These are phyloP conservation scores for Ceriops zippeliana DNA, from an alignment of 345 rosid species.

Conservation along the genomic window DNA sequence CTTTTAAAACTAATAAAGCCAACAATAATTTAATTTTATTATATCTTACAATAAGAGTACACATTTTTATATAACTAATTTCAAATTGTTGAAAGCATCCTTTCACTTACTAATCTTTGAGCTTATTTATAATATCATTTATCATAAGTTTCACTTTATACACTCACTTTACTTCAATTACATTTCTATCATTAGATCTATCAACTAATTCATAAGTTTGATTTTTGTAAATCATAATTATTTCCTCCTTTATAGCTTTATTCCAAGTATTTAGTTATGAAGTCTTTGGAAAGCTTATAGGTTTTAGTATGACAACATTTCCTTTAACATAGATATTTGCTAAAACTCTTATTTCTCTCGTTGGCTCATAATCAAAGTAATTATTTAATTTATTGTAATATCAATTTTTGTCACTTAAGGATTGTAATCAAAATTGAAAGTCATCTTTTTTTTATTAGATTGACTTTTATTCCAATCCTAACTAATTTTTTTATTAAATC, in stretches of 20 bases:
- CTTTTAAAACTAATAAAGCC: neutral
- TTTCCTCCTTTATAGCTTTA: neutral
- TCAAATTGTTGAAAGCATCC: neutral
- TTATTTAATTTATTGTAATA: too few species aligned
- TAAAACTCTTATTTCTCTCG: neutral
- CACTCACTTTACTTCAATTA: constrained; percentile 1
- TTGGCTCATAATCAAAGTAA: too few species aligned
- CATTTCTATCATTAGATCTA: neutral
- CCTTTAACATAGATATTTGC: neutral
- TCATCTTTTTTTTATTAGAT: neutral
- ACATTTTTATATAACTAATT: neutral
- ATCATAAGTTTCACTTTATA: neutral
- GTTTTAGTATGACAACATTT: too few species aligned
- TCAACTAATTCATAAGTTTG: neutral
- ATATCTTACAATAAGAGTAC: neutral
- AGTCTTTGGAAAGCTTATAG: too few species aligned
- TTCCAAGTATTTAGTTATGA: neutral
- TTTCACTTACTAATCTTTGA: neutral
- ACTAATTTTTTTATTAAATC: neutral
- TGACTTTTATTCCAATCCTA: neutral
- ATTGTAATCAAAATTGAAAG: neutral
- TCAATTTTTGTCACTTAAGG: neutral
- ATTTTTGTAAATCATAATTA: neutral
- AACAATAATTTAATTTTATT: neutral
- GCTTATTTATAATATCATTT: neutral